A percentile compares a stretch with the other conserved stretches of the same genome.
Conservation (phyloP, 2,329 filamentous ascomycete genomes). For the Colletotrichum gloeosporioides region DNA sequence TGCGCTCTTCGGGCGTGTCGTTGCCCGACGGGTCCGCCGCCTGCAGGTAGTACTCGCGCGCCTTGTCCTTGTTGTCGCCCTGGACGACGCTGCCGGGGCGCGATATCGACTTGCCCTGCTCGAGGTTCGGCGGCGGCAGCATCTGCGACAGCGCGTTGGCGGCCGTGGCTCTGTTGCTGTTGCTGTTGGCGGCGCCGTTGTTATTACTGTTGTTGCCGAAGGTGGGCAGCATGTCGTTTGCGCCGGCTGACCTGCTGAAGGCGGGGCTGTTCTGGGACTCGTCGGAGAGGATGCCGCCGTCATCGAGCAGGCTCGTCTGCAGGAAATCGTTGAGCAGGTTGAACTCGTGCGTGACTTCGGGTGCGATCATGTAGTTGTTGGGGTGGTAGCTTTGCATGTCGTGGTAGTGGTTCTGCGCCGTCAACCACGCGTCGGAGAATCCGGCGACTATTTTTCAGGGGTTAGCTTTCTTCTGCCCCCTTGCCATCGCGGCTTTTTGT, state of each 20-base stretch:
- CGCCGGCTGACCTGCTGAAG: slow-evolving; percentile 43
- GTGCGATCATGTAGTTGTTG: slow-evolving; percentile 84
- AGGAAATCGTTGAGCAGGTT: slow-evolving; percentile 97
- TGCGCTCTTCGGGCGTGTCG: slow-evolving; percentile 87
- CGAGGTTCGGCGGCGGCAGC: slow-evolving; percentile 50
- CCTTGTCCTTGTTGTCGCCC: slow-evolving; percentile 74
- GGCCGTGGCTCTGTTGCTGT: slow-evolving; percentile 26
- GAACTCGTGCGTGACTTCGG: slow-evolving; percentile 95
- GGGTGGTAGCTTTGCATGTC: slow-evolving; percentile 95
- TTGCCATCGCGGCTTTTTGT: background rate
- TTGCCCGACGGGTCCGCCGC: slow-evolving; percentile 91
- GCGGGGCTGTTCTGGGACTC: slow-evolving; percentile 62
- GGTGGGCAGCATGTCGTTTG: slow-evolving; percentile 54
- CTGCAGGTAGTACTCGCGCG: slow-evolving; percentile 94
- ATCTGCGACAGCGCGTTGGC: slow-evolving; percentile 36
- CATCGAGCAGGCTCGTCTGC: slow-evolving; percentile 88
- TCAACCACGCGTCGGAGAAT: slow-evolving; percentile 83
- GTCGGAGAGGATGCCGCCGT: slow-evolving; percentile 73
- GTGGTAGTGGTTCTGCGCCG: slow-evolving; percentile 82
- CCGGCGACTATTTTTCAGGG: slow-evolving; percentile 65
- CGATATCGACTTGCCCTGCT: slow-evolving; percentile 61
- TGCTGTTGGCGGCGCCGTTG: background rate
- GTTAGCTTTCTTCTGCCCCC: background rate
- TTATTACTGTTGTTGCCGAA: slow-evolving; percentile 47
- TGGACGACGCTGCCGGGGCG: slow-evolving; percentile 66